A percentile compares a stretch with the other conserved stretches of the same genome.
Conservation (phyloP, 2,329 filamentous ascomycete species). For the Pezicula carpinea region DNA sequence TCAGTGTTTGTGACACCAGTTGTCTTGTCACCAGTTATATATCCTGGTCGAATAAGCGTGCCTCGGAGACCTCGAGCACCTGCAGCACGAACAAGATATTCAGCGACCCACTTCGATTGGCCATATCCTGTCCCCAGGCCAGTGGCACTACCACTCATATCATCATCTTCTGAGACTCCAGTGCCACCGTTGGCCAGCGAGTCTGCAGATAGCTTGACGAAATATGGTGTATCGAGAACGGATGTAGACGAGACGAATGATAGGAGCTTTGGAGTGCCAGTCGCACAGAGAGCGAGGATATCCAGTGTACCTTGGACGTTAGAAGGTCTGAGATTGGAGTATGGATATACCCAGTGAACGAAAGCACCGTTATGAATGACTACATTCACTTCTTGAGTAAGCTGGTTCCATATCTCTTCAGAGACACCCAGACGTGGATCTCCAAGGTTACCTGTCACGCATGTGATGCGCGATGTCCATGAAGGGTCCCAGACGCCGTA, state of each 20-base stretch:
- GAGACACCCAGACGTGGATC: slow-evolving; percentile 71
- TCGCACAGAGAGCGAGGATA: slow-evolving; percentile 68
- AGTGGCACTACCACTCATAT: slow-evolving; percentile 69
- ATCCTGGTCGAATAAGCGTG: slow-evolving; percentile 76
- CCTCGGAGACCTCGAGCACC: slow-evolving; percentile 72
- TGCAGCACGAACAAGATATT: slow-evolving; percentile 70
- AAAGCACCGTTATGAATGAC: slow-evolving; percentile 79
- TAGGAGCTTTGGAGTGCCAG: slow-evolving; percentile 73
- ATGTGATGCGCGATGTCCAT: slow-evolving; percentile 62
- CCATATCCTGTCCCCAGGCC: slow-evolving; percentile 86
- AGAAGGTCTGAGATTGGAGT: slow-evolving; percentile 63
- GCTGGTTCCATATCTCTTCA: slow-evolving; percentile 56
- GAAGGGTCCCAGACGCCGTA: slow-evolving; percentile 75
- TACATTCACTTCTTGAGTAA: slow-evolving; percentile 64
- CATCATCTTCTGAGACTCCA: slow-evolving; percentile 70
- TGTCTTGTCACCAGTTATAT: slow-evolving; percentile 70
- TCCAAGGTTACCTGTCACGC: slow-evolving; percentile 69
- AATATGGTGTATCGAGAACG: slow-evolving; percentile 78
- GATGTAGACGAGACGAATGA: slow-evolving; percentile 80
- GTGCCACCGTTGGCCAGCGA: slow-evolving; percentile 55
- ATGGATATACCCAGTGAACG: slow-evolving; percentile 79
- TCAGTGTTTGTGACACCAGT: slow-evolving; percentile 75
- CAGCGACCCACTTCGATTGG: slow-evolving; percentile 79
- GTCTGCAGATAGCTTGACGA: slow-evolving; percentile 66
- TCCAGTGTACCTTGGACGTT: slow-evolving; percentile 84